Evolutionary conservation across 768 basidiomycete genomes (phyloP).

Genomic region (Suillus sp.): DNA sequence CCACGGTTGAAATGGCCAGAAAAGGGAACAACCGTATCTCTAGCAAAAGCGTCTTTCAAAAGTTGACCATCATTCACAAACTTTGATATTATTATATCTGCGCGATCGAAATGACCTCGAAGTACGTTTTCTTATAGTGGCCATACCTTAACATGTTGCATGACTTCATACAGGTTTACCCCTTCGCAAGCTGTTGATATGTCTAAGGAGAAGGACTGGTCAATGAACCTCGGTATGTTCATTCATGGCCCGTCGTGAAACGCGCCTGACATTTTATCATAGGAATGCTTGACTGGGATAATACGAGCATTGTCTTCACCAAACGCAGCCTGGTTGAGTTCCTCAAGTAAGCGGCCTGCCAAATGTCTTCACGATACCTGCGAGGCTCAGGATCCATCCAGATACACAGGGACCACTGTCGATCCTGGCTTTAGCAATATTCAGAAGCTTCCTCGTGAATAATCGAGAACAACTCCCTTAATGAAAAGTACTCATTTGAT

Average conservation of each 20-base stretch:
- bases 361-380: background rate
- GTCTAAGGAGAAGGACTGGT: slow-evolving; percentile 75
- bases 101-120: slow-evolving; percentile 1
- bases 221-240: slow-evolving; percentile 59
- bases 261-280: background rate
- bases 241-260: slow-evolving; percentile 2
- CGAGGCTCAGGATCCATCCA: slow-evolving; percentile 38
- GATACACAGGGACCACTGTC: slow-evolving; percentile 74
- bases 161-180: slow-evolving; percentile 49
- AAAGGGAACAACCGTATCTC: background rate
- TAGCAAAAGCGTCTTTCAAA: slow-evolving; percentile 2
- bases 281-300: slow-evolving; percentile 86
- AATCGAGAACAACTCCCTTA: background rate
- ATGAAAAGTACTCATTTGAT: background rate
- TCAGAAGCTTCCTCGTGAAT: slow-evolving; percentile 70
- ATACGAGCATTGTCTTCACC: slow-evolving; percentile 74
- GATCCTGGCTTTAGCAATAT: slow-evolving; percentile 78
- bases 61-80: background rate
- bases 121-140: background rate
- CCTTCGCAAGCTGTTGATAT: slow-evolving; percentile 56
- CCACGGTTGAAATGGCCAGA: background rate
- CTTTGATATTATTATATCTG: background rate
- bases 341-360: slow-evolving; percentile 54
- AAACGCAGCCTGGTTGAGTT: slow-evolving; percentile 78
- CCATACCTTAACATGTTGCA: background rate